Conservation (phyloP, 2,329 filamentous ascomycete genomes). For the Pseudocercospora cruenta region DNA sequence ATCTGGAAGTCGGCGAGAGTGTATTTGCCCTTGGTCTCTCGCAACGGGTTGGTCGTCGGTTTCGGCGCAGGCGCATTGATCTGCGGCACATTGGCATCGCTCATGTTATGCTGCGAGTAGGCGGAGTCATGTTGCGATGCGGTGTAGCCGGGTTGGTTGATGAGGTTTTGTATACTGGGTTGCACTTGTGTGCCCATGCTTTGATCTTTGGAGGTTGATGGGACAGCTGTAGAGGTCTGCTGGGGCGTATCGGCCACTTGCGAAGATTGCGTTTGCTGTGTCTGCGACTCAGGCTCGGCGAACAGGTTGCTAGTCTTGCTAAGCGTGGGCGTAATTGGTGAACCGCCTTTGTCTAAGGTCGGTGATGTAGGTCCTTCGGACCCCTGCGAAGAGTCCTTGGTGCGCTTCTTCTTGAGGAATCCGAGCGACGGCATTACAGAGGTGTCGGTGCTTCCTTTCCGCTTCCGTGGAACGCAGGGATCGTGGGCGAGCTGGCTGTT, state of each 20-base stretch:
- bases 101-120: constrained; percentile 38
- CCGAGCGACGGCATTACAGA: constrained; percentile 85
- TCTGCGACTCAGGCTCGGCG: constrained; percentile 32
- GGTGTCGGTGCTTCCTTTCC: constrained; percentile 25
- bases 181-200: constrained; percentile 61
- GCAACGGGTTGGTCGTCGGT: constrained; percentile 41
- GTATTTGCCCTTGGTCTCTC: constrained; percentile 96
- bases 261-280: constrained; percentile 23
- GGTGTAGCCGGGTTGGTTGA: constrained; percentile 64
- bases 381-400: constrained; percentile 73
- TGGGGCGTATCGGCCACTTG: constrained; percentile 30
- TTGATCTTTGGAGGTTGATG: constrained; percentile 20
- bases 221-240: constrained; percentile 31
- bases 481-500: constrained; percentile 15
- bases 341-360: constrained; percentile 47
- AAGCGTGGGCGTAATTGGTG: constrained; percentile 55
- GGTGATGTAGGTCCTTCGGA: constrained; percentile 65
- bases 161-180: constrained; percentile 81
- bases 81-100: constrained; percentile 43
- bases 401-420: constrained; percentile 98
- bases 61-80: constrained; percentile 40
- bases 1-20: constrained; percentile 88
- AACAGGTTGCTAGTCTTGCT: constrained; percentile 36
- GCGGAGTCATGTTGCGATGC: constrained; percentile 43
- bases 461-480: constrained; percentile 31